Conservation (phyloP, 2,329 filamentous ascomycete genomes). For the Scedosporium apiospermum region DNA sequence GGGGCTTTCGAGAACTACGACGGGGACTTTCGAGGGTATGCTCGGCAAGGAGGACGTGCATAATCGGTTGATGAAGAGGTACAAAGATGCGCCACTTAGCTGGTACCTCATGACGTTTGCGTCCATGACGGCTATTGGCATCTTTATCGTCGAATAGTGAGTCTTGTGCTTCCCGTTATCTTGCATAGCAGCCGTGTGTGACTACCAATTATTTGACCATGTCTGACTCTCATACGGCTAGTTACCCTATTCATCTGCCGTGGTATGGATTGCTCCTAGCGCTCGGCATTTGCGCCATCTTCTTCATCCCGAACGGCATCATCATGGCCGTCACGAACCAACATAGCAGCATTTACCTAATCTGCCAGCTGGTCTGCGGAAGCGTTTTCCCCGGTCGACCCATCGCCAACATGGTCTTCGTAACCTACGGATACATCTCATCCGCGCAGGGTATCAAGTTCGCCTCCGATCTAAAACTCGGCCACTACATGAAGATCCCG, state of each 20-base stretch:
- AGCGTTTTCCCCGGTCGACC: constrained; percentile 74
- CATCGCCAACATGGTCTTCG: constrained; percentile 89
- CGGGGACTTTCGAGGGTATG: constrained; percentile 36
- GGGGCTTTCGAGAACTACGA: constrained; percentile 9
- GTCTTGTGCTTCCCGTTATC: constrained; percentile 19
- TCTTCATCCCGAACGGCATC: constrained; percentile 86
- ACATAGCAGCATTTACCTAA: constrained; percentile 76
- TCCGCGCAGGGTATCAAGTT: constrained; percentile 87
- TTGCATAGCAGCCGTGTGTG: too few relatives aligned
- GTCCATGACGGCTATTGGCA: constrained; percentile 67
- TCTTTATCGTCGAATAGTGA: constrained; percentile 78
- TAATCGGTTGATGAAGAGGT: constrained; percentile 72
- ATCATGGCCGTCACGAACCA: constrained; percentile 91
- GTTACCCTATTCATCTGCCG: constrained; percentile 70
- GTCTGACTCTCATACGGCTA: constrained; percentile 23
- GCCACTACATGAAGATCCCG: constrained; percentile 82
- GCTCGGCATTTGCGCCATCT: constrained; percentile 64
- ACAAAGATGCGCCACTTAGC: constrained; percentile 68
- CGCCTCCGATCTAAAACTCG: constrained; percentile 76
- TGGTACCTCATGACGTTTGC: constrained; percentile 75
- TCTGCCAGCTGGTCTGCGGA: constrained; percentile 78
- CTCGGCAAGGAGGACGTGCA: constrained; percentile 72
- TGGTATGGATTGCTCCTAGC: constrained; percentile 81
- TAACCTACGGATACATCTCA: constrained; percentile 84
- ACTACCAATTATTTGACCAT: too few relatives aligned